Base-by-base conservation (phyloP, 805 yeast genomes). In the Saccharomycopsis amapae region DNA sequence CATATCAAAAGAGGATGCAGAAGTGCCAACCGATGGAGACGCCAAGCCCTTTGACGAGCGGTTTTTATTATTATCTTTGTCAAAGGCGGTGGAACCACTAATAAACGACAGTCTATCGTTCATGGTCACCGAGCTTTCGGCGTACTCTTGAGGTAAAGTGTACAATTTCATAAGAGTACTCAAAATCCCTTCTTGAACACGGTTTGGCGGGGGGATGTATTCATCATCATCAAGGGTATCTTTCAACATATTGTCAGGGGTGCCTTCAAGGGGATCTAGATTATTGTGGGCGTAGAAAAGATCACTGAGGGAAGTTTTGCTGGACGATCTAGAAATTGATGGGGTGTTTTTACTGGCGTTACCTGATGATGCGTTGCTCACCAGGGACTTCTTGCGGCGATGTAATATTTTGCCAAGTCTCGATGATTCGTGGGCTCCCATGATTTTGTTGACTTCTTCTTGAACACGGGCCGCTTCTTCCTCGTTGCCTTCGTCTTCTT, bases 171-270 rank as follows among this genome's bases (percentile, higher is more conserved):
- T 68, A 51, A 88, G 69, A 1, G 90, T 78, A 0, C 95, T 85
- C 24, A 88, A 69, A 15, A 88, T 90, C 62, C 97, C 96, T 22
- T 88, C 88, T 54, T 82, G 82, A 10, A 86, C 89, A 44, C 73
- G 74, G 6, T 22, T 30, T 18, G 50, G 50, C 9, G 50, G 50
- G 15, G 50, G 50, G 2, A 46, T 38, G 19, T 46, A 46, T 9
- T 46, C 50, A 25, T 42, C 50, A 32, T 28, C 38, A 13, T 28
- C 19, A 6, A 42, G 15, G n/a, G 18, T 38, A 18, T 28, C 34
- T 26, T 24, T 42, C 39, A 42, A n/a, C 6, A 35, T 20, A 5
- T 15, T 15, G 34, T 38, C 42, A 26, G 30, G 24, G 24, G 31
- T 37, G 7, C 23, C 40, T n/a, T 18, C 18, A 9, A 18, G 32